These are phyloP conservation scores for Eleusine indica DNA, from an alignment of 176 grass and related monocot species.

Conservation along the genomic window DNA sequence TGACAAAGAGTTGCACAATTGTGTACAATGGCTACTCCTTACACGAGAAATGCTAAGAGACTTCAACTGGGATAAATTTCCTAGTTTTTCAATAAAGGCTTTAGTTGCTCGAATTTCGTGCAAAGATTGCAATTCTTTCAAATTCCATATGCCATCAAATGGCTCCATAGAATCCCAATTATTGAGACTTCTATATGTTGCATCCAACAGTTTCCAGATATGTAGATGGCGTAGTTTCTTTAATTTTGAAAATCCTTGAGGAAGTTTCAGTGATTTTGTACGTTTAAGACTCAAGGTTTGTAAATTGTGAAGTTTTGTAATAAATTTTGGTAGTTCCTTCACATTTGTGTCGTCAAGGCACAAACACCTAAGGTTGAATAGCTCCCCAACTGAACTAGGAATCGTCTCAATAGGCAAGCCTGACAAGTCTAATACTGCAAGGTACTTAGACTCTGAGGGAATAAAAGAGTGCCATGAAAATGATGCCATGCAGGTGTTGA, in stretches of 20 bases:
- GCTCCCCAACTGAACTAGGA: slow-evolving; percentile 27
- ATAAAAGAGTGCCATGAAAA: slow-evolving; percentile 19
- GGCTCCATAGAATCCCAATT: slow-evolving; percentile 8
- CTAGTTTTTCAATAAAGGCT: slow-evolving; percentile 35
- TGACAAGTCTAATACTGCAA: slow-evolving; percentile 47
- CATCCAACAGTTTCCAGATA: slow-evolving; percentile 12
- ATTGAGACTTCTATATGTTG: slow-evolving; percentile 13
- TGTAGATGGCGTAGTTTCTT: slow-evolving; percentile 37
- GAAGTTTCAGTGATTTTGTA: background rate
- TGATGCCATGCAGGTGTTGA: slow-evolving; percentile 1
- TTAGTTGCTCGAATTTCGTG: slow-evolving; percentile 35
- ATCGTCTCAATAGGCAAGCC: slow-evolving; percentile 26
- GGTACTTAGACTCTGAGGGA: slow-evolving; percentile 23
- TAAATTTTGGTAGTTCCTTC: slow-evolving; percentile 47
- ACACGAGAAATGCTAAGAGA: slow-evolving; percentile 36
- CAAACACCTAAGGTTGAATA: slow-evolving; percentile 59
- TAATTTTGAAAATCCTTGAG: slow-evolving; percentile 1
- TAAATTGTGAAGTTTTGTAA: slow-evolving; percentile 42
- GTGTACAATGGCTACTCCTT: slow-evolving; percentile 36
- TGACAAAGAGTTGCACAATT: slow-evolving; percentile 51
- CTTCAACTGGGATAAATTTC: slow-evolving; percentile 48
- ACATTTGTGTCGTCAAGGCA: slow-evolving; percentile 42
- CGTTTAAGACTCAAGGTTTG: slow-evolving; percentile 44
- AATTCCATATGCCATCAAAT: slow-evolving; percentile 41
- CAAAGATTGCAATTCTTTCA: slow-evolving; percentile 49